Evolutionary conservation across 1,284 basidiomycete genomes (phyloP).

Genomic region (Filobasidium uniguttulatum): DNA sequence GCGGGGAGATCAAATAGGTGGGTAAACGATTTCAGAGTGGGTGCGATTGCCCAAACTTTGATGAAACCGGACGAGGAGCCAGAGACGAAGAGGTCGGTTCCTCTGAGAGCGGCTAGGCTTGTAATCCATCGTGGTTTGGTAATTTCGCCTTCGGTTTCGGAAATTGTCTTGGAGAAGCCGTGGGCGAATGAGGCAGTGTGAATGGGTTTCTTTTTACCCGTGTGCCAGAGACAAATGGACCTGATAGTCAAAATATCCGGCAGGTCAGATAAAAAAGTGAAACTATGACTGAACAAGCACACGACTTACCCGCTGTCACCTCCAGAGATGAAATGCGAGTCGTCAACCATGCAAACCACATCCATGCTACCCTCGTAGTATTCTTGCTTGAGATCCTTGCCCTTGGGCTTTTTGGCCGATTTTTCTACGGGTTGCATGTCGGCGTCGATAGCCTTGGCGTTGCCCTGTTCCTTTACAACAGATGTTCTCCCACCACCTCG

Average conservation of each 20-base stretch:
- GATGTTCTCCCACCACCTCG: conserved; percentile 70
- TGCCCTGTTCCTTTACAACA: conserved; percentile 48
- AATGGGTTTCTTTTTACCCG: conserved; percentile 90
- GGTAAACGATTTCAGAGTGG: conserved; percentile 59
- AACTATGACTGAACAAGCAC: conserved; percentile 8
- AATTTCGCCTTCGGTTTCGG: conserved; percentile 58
- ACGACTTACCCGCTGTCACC: conserved; percentile 81
- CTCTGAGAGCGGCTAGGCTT: conserved; percentile 61
- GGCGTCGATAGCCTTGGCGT: conserved; percentile 29
- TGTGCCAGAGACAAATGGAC: conserved; percentile 80
- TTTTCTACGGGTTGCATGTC: conserved; percentile 22
- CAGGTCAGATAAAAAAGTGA: not conserved
- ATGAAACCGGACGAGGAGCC: conserved; percentile 87
- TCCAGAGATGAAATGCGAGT: conserved; percentile 79
- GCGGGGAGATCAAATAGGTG: conserved; percentile 51
- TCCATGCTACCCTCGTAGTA: conserved; percentile 86
- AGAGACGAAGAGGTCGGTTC: conserved; percentile 81
- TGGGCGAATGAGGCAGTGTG: conserved; percentile 75
- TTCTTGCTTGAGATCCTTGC: conserved; percentile 40
- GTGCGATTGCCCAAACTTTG: conserved; percentile 75
- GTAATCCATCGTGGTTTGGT: conserved; percentile 82
- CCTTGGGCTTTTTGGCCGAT: conserved; percentile 33
- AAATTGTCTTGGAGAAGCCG: conserved; percentile 58
- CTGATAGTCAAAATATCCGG: too few species aligned
- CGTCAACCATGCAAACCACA: conserved; percentile 85